Evolutionary conservation across 345 rosid species (phyloP).

Genomic region (Mercurialis annua): DNA sequence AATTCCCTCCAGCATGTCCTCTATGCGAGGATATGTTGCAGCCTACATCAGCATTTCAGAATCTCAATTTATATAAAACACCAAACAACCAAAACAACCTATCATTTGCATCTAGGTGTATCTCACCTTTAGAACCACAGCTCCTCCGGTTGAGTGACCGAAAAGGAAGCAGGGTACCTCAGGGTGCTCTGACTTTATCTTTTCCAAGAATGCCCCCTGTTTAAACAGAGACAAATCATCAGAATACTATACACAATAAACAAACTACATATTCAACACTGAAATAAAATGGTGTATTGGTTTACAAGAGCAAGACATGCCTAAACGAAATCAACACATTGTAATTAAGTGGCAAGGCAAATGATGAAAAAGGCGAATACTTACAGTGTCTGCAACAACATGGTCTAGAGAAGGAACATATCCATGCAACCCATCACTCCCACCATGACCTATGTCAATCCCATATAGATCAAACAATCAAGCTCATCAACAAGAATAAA

Average conservation of each 20-base stretch:
- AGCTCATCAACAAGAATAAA: background rate
- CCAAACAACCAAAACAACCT: background rate
- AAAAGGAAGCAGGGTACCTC: constrained; percentile 93
- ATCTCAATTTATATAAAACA: background rate
- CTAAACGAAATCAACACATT: background rate
- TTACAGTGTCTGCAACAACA: constrained; percentile 86
- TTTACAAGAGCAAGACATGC: constrained; percentile 3
- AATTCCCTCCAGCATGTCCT: constrained; percentile 74
- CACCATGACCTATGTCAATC: constrained; percentile 76
- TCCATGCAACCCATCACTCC: constrained; percentile 99
- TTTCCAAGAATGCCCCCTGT: constrained; percentile 85
- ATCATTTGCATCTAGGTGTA: background rate
- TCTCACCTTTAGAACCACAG: constrained; percentile 90
- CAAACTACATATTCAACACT: background rate
- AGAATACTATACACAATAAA: background rate
- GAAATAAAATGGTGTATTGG: background rate
- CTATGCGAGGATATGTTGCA: constrained; percentile 49
- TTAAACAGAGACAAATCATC: constrained; percentile 5
- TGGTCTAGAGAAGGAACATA: constrained; percentile 96
- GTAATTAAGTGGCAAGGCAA: too few relatives aligned
- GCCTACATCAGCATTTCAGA: constrained; percentile 44
- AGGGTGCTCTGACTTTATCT: constrained; percentile 66
- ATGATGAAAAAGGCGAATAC: constrained; percentile 15
- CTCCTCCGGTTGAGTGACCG: constrained; percentile 98
- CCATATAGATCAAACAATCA: background rate